Evolutionary conservation across 495 filamentous ascomycete species (phyloP).

Genomic region (Lasiosphaeria ovina): DNA sequence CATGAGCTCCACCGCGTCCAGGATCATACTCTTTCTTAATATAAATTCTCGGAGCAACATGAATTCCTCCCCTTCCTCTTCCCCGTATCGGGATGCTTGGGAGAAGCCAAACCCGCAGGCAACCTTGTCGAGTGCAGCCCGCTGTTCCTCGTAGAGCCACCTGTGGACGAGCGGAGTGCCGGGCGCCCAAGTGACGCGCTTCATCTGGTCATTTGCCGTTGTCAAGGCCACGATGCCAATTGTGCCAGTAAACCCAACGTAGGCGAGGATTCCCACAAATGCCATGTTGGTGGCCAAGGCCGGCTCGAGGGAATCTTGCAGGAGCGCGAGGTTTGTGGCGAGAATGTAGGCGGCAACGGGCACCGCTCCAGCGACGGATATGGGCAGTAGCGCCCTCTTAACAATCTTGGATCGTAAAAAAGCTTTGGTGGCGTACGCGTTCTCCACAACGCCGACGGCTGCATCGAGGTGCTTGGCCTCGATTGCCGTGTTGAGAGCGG

Average conservation of each 20-base stretch:
- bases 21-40: slow-evolving; percentile 76
- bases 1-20: slow-evolving; percentile 86
- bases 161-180: slow-evolving; percentile 77
- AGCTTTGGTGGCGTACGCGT: slow-evolving; percentile 69
- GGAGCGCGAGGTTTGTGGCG: slow-evolving; percentile 56
- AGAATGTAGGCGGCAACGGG: slow-evolving; percentile 70
- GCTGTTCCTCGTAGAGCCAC: slow-evolving; percentile 92
- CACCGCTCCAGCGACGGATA: slow-evolving; percentile 45
- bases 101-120: slow-evolving; percentile 88
- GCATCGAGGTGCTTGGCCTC: slow-evolving; percentile 69
- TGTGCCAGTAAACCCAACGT: slow-evolving; percentile 71
- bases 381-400: slow-evolving; percentile 43
- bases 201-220: slow-evolving; percentile 91
- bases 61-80: slow-evolving; percentile 91
- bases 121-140: slow-evolving; percentile 82
- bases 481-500: slow-evolving; percentile 75
- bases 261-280: slow-evolving; percentile 77
- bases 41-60: slow-evolving; percentile 77
- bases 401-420: slow-evolving; percentile 65
- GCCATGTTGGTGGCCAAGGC: slow-evolving; percentile 69
- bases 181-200: slow-evolving; percentile 79
- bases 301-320: slow-evolving; percentile 71
- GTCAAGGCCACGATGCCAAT: slow-evolving; percentile 81
- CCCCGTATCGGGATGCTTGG: slow-evolving; percentile 72
- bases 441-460: slow-evolving; percentile 76